Evolutionary conservation across 345 rosid genomes (phyloP), one percentile per base, ranked within the genome.

Genomic region (Aegle marmelos): DNA sequence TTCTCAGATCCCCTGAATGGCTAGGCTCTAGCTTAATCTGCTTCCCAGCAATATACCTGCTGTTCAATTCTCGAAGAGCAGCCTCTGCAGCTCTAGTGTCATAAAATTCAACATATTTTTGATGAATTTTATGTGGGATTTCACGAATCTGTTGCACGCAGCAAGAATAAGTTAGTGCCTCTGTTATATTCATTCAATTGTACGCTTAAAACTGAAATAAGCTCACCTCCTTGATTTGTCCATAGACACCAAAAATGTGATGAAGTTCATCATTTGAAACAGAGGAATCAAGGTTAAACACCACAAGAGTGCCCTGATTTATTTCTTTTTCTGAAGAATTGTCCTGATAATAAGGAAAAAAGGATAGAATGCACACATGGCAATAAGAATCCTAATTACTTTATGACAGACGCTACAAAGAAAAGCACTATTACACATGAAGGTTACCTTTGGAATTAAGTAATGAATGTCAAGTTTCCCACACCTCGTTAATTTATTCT

Each of bases 391-490:
- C 8, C 63, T 50, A 73, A 56, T 61, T 8, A 34, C 19, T 33
- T 72, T 58, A 34, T 50, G 22, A 64, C 36, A 75, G 14, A 50
- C 25, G 10, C 53, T 13, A 22, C 24, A 17, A 37, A 76, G 28
- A 50, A 39, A 30, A 41, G 28, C 73, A 76, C 63, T 13, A n/a
- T 33, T 19, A 68, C 59, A 45, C 57, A 63, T 50, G 22, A 65
- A 73, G 61, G 62, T 45, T 36, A 87, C 92, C 87, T 87, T 82
- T 27, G 90, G 92, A 82, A 85, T 85, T 39, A 86, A 87, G 69
- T 84, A 89, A 72, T 87, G 90, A 57, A 89, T 83, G 64, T 87
- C 90, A 48, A 89, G 90, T 72, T 84, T 87, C 85, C 79, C 81
- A 28, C 61, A 82, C 79, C 86, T 82, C 72, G 82, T 24, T 22